These are phyloP conservation scores for Trypanosoma congolense DNA, from an alignment of 208 protist genomes.

Conservation along the genomic window DNA sequence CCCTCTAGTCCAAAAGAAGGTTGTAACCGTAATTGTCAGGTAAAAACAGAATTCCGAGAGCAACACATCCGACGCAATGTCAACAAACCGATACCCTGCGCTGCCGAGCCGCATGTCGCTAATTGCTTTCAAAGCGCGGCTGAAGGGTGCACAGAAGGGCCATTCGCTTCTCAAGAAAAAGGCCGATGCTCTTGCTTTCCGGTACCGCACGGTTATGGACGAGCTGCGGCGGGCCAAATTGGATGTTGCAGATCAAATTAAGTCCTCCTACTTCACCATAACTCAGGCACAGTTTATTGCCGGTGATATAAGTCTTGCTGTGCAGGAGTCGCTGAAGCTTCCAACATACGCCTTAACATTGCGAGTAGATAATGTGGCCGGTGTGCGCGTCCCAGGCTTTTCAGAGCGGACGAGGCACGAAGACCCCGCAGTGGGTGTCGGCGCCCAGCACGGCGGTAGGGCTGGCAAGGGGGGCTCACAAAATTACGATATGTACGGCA, in stretches of 20 bases:
- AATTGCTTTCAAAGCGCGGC: conserved; percentile 90
- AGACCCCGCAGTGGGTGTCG: conserved; percentile 8
- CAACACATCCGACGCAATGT: conserved; percentile 38
- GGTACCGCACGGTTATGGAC: conserved; percentile 93
- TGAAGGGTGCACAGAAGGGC: conserved; percentile 97
- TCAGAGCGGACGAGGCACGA: conserved; percentile 35
- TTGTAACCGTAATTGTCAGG: no score
- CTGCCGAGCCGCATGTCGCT: conserved; percentile 91
- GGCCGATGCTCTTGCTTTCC: conserved; percentile 97
- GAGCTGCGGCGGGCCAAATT: conserved; percentile 92
- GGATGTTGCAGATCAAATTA: conserved; percentile 83
- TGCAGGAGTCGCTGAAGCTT: conserved; percentile 92
- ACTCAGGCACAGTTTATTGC: conserved; percentile 95
- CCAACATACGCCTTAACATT: conserved; percentile 87
- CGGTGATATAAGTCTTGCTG: conserved; percentile 93
- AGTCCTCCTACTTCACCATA: conserved; percentile 92
- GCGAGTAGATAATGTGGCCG: conserved; percentile 96
- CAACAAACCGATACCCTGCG: conserved; percentile 80
- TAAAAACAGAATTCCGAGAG: no score
- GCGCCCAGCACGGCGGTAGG: conserved; percentile 9
- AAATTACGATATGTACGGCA: not conserved
- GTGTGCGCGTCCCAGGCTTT: conserved; percentile 97
- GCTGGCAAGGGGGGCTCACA: conserved; percentile 1
- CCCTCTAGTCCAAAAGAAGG: no score
- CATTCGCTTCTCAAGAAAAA: conserved; percentile 99